phyloP scores from a whole-genome alignment of 208 protist species.

The Polymyxa betae region DNA sequence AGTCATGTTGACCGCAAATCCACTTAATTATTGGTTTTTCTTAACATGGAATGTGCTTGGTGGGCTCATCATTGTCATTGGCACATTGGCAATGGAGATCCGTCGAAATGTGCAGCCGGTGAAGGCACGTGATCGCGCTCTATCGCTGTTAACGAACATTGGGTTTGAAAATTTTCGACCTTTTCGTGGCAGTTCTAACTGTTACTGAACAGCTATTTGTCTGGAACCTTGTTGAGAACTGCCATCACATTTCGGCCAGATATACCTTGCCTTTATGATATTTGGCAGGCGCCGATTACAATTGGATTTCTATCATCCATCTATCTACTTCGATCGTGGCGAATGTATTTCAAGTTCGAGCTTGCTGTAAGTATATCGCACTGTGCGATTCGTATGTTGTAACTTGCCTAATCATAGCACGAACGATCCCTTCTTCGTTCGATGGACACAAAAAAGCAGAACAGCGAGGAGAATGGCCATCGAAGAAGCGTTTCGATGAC shows the following conservation, averaged over 20 bases:
- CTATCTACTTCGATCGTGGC: slow-evolving; percentile 18
- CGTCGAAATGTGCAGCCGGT: not conserved
- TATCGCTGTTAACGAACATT: not conserved
- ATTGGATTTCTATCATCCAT: slow-evolving; percentile 33
- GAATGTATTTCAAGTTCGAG: slow-evolving; percentile 48
- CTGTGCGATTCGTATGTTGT: not conserved
- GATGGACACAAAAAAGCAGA: not conserved
- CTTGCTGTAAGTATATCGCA: not conserved
- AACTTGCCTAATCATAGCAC: not conserved
- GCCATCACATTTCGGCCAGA: slow-evolving; percentile 4
- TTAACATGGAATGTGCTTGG: not conserved
- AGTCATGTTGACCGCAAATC: not conserved
- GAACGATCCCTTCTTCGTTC: not conserved
- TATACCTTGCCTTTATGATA: slow-evolving; percentile 19
- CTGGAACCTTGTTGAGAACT: not conserved
- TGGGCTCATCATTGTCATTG: not conserved
- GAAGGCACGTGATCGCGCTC: slow-evolving; percentile 41
- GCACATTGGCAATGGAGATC: not conserved
- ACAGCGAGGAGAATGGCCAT: not conserved
- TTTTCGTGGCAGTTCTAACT: not conserved
- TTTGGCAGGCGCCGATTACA: slow-evolving; percentile 9
- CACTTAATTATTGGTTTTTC: slow-evolving; percentile 13
- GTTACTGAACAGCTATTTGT: not conserved
- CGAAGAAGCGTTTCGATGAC: not conserved
- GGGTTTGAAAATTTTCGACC: not conserved